Evolutionary conservation across 805 yeast genomes (phyloP).

Genomic region (Saccharomyces mikatae): DNA sequence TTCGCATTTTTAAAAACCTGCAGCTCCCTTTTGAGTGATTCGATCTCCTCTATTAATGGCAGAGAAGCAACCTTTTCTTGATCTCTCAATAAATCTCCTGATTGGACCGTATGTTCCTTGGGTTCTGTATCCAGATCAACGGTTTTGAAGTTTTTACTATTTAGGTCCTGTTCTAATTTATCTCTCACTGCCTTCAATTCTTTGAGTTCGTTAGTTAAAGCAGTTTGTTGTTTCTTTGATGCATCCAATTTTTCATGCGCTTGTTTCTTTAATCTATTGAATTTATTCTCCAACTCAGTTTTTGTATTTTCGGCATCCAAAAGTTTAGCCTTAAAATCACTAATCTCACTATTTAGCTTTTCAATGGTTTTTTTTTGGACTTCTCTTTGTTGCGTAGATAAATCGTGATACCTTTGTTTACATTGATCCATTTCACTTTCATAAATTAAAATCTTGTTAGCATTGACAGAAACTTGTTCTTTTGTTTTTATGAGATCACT

Average conservation of each 20-base stretch:
- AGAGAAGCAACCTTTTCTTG: slow-evolving; percentile 6
- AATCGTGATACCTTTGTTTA: slow-evolving; percentile 15
- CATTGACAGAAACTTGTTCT: slow-evolving; percentile 15
- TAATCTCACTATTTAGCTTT: slow-evolving; percentile 17
- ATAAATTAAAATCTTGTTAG: slow-evolving; percentile 8
- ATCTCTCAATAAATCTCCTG: slow-evolving; percentile 15
- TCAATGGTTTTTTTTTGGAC: slow-evolving; percentile 14
- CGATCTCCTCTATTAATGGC: slow-evolving; percentile 11
- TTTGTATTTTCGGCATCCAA: slow-evolving; percentile 21
- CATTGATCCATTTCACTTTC: slow-evolving; percentile 14
- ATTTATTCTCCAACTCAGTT: slow-evolving; percentile 28
- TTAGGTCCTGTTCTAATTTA: slow-evolving; percentile 25
- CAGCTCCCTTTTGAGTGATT: slow-evolving; percentile 19
- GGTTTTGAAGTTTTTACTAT: slow-evolving; percentile 8
- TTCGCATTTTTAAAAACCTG: slow-evolving; percentile 16
- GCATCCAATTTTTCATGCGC: slow-evolving; percentile 31
- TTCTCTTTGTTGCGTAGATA: slow-evolving; percentile 13
- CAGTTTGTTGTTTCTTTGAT: slow-evolving; percentile 29
- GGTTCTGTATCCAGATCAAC: slow-evolving; percentile 7
- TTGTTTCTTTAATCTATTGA: slow-evolving; percentile 27
- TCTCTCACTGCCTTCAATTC: slow-evolving; percentile 30
- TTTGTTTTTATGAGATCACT: not conserved
- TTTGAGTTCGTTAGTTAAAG: slow-evolving; percentile 33
- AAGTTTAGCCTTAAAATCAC: slow-evolving; percentile 18
- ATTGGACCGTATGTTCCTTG: slow-evolving; percentile 6